Evolutionary conservation across 2,329 filamentous ascomycete genomes (phyloP).

Genomic region (Microcyclospora pomicola): DNA sequence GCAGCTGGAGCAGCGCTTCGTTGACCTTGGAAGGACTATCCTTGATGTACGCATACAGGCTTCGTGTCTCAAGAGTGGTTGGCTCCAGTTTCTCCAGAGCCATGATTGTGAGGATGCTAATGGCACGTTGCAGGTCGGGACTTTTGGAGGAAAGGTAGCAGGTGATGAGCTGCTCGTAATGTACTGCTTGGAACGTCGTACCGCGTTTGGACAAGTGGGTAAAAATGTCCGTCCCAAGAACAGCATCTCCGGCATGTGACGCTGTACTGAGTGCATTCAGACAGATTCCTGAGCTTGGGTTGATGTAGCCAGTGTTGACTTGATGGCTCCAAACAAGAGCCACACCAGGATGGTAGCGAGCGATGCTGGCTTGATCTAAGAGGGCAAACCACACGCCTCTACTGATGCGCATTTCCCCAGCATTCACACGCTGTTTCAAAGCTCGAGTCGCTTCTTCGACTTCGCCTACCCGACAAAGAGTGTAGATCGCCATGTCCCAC

Average conservation of each 20-base stretch:
- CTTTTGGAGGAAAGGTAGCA: slow-evolving; percentile 45
- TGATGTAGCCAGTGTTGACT: slow-evolving; percentile 45
- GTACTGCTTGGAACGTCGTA: slow-evolving; percentile 46
- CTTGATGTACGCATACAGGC: slow-evolving; percentile 46
- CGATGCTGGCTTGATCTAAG: slow-evolving; percentile 59
- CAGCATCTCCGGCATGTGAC: slow-evolving; percentile 51
- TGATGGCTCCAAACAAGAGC: slow-evolving; percentile 57
- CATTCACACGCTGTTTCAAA: slow-evolving; percentile 43
- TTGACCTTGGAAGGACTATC: slow-evolving; percentile 32
- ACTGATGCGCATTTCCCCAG: slow-evolving; percentile 31
- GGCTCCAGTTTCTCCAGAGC: slow-evolving; percentile 45
- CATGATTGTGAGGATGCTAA: slow-evolving; percentile 64
- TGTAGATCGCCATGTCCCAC: slow-evolving; percentile 62
- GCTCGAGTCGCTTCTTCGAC: slow-evolving; percentile 63
- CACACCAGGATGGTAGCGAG: slow-evolving; percentile 46
- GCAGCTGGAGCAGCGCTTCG: slow-evolving; percentile 43
- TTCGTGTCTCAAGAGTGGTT: slow-evolving; percentile 46
- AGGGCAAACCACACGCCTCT: slow-evolving; percentile 53
- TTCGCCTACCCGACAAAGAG: slow-evolving; percentile 57
- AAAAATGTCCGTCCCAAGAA: slow-evolving; percentile 58
- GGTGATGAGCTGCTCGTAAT: slow-evolving; percentile 69
- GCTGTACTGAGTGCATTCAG: slow-evolving; percentile 59
- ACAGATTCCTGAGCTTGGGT: slow-evolving; percentile 51
- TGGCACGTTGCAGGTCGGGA: slow-evolving; percentile 48
- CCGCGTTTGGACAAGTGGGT: slow-evolving; percentile 46